A percentile compares a stretch with the other conserved stretches of the same genome.
Conservation (phyloP, 805 yeast genomes). For the Yamadazyma kitorensis region DNA sequence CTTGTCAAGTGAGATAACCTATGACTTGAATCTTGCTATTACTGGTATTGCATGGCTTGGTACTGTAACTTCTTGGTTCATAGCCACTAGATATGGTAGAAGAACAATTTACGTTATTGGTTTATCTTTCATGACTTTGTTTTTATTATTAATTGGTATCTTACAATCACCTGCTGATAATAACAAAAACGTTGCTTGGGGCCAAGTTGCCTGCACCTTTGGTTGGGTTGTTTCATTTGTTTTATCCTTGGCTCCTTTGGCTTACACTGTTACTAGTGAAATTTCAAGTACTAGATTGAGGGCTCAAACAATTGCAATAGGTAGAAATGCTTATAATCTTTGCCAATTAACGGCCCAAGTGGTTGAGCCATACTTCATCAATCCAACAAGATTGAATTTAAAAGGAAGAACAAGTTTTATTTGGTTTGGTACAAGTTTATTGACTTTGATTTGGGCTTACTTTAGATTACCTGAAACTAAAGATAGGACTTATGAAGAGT, state of each 20-base stretch:
- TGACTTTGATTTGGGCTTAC: conserved; percentile 37
- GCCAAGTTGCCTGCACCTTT: conserved; percentile 42
- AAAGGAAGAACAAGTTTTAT: conserved; percentile 38
- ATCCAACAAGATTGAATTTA: conserved; percentile 38
- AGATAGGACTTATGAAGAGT: conserved; percentile 52
- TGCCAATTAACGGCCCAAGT: conserved; percentile 23
- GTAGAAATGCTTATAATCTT: conserved; percentile 24
- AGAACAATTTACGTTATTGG: conserved; percentile 37
- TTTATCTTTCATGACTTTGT: conserved; percentile 24
- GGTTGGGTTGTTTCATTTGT: conserved; percentile 45
- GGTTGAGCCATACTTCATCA: conserved; percentile 31
- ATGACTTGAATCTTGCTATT: conserved; percentile 43
- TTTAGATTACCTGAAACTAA: conserved; percentile 56
- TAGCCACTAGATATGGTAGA: conserved; percentile 37
- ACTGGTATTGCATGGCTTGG: conserved; percentile 44
- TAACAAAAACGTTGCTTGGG: conserved; percentile 29
- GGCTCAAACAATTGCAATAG: conserved; percentile 35
- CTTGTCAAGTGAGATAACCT: conserved; percentile 35
- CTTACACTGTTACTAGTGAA: conserved; percentile 36
- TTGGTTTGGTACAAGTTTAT: conserved; percentile 29
- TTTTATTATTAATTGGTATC: conserved; percentile 35
- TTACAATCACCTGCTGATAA: conserved; percentile 16
- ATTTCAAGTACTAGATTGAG: conserved; percentile 35
- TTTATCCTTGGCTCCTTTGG: conserved; percentile 39
- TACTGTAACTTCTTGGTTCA: conserved; percentile 41